Evolutionary conservation across 2,329 filamentous ascomycete species (phyloP).

Genomic region (Fusarium tanahbumbuense): DNA sequence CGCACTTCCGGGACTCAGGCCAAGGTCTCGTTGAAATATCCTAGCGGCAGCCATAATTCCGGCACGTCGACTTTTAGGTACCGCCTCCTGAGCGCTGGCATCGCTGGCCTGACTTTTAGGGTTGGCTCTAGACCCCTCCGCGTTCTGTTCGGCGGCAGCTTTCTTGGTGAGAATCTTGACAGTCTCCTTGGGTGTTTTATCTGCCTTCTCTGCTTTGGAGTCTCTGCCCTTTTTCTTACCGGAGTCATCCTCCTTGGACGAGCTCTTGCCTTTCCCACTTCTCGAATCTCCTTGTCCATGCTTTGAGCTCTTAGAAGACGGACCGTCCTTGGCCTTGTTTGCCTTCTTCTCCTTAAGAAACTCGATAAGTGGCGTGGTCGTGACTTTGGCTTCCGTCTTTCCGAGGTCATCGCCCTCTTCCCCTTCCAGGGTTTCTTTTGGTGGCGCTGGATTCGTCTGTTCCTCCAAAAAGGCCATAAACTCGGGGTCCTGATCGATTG

Average conservation of each 20-base stretch:
- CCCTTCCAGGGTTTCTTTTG: conserved; percentile 58
- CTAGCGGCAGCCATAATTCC: conserved; percentile 73
- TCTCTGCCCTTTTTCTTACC: conserved; percentile 72
- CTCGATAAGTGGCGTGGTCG: conserved; percentile 89
- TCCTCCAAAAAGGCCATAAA: conserved; percentile 94
- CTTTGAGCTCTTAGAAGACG: conserved; percentile 60
- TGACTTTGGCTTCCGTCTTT: conserved; percentile 70
- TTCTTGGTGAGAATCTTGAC: conserved; percentile 74
- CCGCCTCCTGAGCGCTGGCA: conserved; percentile 48
- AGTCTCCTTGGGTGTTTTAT: conserved; percentile 67
- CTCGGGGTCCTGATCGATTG: conserved; percentile 95
- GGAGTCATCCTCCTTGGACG: conserved; percentile 59
- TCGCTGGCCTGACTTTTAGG: conserved; percentile 52
- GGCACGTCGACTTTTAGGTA: conserved; percentile 66
- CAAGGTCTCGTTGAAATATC: conserved; percentile 74
- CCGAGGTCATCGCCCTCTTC: conserved; percentile 56
- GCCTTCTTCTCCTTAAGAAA: conserved; percentile 93
- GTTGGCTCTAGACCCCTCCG: conserved; percentile 59
- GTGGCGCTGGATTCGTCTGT: conserved; percentile 75
- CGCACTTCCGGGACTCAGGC: conserved; percentile 71
- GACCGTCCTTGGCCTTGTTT: conserved; percentile 70
- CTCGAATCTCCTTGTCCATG: conserved; percentile 67
- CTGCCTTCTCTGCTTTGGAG: conserved; percentile 67
- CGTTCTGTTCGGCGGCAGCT: conserved; percentile 61
- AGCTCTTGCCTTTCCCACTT: conserved; percentile 60